Evolutionary conservation across 306 rosid genomes (phyloP).

Genomic region (Gastrolobium villosum): DNA sequence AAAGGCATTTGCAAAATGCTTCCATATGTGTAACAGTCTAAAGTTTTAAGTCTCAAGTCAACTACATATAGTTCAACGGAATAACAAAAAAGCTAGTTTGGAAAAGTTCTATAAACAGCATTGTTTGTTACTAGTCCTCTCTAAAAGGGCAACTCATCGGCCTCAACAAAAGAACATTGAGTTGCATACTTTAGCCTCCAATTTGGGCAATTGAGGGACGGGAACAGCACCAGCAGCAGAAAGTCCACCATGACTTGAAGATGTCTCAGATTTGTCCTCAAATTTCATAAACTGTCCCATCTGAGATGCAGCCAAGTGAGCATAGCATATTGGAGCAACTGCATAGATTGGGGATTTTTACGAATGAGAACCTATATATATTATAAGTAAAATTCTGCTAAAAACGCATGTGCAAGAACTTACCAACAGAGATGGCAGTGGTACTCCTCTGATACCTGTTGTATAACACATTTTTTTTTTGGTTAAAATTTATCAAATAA

Average conservation of each 20-base stretch:
- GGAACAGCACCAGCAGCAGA: conserved; percentile 63
- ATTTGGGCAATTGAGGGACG: conserved; percentile 80
- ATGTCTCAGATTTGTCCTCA: conserved; percentile 83
- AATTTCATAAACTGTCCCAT: conserved; percentile 81
- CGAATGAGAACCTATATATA: neutral
- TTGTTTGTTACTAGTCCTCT: neutral
- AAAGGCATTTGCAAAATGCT: conserved; percentile 19
- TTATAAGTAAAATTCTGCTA: neutral
- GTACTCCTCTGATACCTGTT: conserved; percentile 95
- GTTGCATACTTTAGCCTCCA: conserved; percentile 63
- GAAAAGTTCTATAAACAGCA: conserved; percentile 31
- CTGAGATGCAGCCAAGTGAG: conserved; percentile 91
- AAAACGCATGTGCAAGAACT: neutral
- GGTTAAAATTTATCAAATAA: neutral
- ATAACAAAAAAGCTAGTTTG: neutral
- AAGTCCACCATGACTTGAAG: conserved; percentile 80
- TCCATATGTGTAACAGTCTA: neutral
- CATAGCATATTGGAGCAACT: conserved; percentile 97
- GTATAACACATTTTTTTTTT: neutral
- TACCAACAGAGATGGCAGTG: conserved; percentile 94
- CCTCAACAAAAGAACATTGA: conserved; percentile 90
- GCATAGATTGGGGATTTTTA: conserved; percentile 33
- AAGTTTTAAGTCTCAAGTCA: neutral
- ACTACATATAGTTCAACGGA: neutral
- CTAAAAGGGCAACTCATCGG: neutral